Conservation (phyloP, 495 filamentous ascomycete genomes). For the Xylaria curta region DNA sequence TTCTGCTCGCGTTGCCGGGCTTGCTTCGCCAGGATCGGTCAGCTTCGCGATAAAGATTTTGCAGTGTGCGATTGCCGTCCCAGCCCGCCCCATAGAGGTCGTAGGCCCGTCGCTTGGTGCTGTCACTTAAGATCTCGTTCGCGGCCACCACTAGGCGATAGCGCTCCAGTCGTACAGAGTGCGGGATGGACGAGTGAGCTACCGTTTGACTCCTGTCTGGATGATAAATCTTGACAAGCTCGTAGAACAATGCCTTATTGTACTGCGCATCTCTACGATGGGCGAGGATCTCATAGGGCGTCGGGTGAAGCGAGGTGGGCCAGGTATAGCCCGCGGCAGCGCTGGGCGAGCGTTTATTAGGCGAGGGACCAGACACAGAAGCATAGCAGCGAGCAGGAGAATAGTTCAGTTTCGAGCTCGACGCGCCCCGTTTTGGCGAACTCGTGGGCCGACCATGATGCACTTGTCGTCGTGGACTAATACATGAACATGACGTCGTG, state of each 20-base stretch:
- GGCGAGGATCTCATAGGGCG: constrained; percentile 90
- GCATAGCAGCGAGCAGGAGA: constrained; percentile 39
- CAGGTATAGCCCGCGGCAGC: constrained; percentile 48
- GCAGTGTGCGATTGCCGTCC: constrained; percentile 55
- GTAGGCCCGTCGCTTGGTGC: constrained; percentile 76
- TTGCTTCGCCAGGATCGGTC: constrained; percentile 57
- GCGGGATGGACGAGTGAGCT: constrained; percentile 54
- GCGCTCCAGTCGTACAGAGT: constrained; percentile 73
- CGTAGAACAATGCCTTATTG: constrained; percentile 81
- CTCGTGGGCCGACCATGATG: background rate
- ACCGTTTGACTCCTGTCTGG: constrained; percentile 71
- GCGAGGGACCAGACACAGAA: constrained; percentile 35
- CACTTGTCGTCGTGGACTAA: background rate
- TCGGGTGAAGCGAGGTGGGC: constrained; percentile 60
- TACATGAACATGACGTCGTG: constrained; percentile 40
- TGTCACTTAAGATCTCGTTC: constrained; percentile 88
- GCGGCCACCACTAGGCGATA: constrained; percentile 87
- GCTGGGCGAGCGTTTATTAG: constrained; percentile 28
- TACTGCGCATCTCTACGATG: constrained; percentile 69
- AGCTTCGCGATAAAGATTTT: constrained; percentile 44
- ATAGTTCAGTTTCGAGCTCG: background rate
- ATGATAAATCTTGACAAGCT: constrained; percentile 94
- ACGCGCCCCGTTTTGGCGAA: background rate
- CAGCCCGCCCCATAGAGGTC: constrained; percentile 84
- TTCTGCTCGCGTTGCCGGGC: constrained; percentile 67